Conservation (phyloP, 768 basidiomycete genomes). For the Hygrophoropsis aurantiaca region DNA sequence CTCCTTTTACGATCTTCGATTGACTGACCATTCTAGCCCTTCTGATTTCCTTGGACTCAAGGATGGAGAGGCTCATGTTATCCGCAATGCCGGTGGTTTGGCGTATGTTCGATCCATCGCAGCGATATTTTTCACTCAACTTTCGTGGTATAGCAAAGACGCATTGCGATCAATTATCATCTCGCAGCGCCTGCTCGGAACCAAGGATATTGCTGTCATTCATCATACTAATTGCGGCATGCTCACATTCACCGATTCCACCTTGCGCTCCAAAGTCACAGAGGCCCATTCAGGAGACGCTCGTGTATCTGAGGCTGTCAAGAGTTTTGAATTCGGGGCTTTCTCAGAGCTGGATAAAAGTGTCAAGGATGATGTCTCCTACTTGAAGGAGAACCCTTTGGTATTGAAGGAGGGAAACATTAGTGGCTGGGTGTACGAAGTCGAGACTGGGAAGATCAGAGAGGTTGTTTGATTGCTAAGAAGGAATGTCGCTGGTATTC, state of each 20-base stretch:
- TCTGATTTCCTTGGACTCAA: constrained; percentile 58
- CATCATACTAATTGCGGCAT: constrained; percentile 77
- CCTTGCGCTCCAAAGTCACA: constrained; percentile 52
- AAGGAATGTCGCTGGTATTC: no score
- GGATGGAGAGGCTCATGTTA: constrained; percentile 70
- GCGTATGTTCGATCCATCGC: constrained; percentile 41
- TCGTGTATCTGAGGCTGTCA: constrained; percentile 40
- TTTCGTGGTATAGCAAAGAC: constrained; percentile 45
- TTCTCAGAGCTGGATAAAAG: constrained; percentile 43
- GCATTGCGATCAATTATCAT: constrained; percentile 66
- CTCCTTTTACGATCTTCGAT: neutral
- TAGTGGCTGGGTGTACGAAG: constrained; percentile 69
- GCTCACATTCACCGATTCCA: constrained; percentile 56
- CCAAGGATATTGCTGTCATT: constrained; percentile 64
- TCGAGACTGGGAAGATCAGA: constrained; percentile 58
- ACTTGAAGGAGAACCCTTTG: constrained; percentile 55
- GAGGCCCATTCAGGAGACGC: constrained; percentile 37
- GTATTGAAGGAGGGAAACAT: constrained; percentile 52
- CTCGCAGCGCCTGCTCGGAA: constrained; percentile 72
- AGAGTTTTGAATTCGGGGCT: constrained; percentile 54
- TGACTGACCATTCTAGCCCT: constrained; percentile 37
- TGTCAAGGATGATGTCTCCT: constrained; percentile 58
- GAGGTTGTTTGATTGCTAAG: constrained; percentile 1
- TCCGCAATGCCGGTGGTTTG: constrained; percentile 70
- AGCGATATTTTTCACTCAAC: neutral